Conservation (phyloP, 345 rosid species). For the Eucalyptus pumila region DNA sequence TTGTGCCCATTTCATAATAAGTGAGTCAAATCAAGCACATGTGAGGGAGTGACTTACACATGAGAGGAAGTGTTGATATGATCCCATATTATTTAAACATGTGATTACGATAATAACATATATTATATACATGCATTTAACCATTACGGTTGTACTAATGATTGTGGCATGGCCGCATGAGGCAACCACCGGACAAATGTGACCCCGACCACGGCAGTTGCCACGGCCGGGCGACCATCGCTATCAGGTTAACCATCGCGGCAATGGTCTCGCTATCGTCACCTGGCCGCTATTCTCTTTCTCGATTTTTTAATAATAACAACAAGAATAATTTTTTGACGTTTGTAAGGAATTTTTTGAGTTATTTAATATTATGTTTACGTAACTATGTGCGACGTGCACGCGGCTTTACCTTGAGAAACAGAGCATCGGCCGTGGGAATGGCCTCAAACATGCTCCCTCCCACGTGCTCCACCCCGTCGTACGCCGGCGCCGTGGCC, state of each 20-base stretch:
- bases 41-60: fast-evolving
- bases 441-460: conserved; percentile 10
- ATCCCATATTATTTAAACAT: too few relatives aligned
- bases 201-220: background rate
- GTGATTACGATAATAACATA: too few relatives aligned
- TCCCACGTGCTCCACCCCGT: conserved; percentile 1
- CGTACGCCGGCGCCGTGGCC: background rate
- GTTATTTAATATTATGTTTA: too few relatives aligned
- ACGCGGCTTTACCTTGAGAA: background rate
- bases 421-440: conserved; percentile 6
- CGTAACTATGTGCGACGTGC: background rate
- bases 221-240: background rate
- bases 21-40: fast-evolving
- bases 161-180: background rate
- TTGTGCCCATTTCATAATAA: too few relatives aligned
- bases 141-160: background rate
- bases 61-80: background rate
- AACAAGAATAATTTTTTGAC: too few relatives aligned
- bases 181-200: background rate
- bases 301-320: background rate
- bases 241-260: background rate
- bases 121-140: too few relatives aligned
- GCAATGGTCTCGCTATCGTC: background rate
- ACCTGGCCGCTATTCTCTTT: background rate
- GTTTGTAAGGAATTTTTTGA: background rate